Evolutionary conservation across 768 basidiomycete species (phyloP).

Genomic region (Psilocybe azurescens): DNA sequence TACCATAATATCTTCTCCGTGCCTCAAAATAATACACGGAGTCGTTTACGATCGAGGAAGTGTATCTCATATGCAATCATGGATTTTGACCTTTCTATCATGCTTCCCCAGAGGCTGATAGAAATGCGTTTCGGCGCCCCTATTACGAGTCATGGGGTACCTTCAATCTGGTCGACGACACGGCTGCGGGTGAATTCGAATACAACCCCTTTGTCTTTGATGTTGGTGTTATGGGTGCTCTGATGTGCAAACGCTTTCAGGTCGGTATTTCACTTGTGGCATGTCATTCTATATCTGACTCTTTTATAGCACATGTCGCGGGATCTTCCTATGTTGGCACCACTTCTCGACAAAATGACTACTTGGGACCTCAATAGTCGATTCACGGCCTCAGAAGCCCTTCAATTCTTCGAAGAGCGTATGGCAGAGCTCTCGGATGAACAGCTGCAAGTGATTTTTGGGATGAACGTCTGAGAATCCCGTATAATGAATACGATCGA

Average conservation of each 20-base stretch:
- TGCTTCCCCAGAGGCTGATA: not conserved
- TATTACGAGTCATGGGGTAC: not conserved
- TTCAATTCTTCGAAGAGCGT: conserved; percentile 28
- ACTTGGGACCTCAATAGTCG: conserved; percentile 26
- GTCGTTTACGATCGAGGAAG: not conserved
- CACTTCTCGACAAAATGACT: conserved; percentile 32
- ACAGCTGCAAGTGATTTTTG: not conserved
- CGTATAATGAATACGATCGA: conserved; percentile 15
- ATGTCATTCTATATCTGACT: conserved; percentile 7
- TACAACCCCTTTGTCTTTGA: not conserved
- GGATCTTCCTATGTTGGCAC: conserved; percentile 24
- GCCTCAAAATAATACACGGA: not conserved
- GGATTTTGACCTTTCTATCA: not conserved
- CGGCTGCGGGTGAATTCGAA: not conserved
- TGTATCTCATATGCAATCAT: not conserved
- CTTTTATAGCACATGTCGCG: conserved; percentile 24
- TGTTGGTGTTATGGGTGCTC: not conserved
- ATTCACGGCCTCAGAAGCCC: conserved; percentile 32
- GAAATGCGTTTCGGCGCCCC: not conserved
- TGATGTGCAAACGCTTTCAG: no score
- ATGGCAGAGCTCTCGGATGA: not conserved
- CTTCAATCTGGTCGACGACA: not conserved
- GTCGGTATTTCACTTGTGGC: no score
- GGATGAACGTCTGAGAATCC: not conserved
- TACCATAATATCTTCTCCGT: conserved; percentile 1